These are phyloP conservation scores for Amanita thiersii DNA, from an alignment of 768 basidiomycete species.

Conservation along the genomic window DNA sequence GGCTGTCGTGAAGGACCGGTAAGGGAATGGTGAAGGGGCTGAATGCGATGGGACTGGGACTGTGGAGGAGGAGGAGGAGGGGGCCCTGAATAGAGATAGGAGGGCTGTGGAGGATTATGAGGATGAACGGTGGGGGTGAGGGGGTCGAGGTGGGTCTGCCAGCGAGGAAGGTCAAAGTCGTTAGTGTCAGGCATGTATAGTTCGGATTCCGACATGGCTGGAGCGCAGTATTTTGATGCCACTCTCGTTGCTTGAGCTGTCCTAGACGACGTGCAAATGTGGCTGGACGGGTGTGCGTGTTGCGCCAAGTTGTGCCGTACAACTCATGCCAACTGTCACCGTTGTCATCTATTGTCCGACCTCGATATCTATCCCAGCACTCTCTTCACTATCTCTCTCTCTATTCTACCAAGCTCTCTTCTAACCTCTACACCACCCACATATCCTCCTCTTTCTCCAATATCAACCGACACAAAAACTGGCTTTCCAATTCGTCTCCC, in stretches of 20 bases:
- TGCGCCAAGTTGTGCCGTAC: no score
- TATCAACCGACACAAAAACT: conserved; percentile 34
- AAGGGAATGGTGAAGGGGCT: conserved; percentile 41
- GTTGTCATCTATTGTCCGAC: background rate
- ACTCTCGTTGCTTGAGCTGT: background rate
- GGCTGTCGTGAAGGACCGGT: conserved; percentile 40
- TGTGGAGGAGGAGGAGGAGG: conserved; percentile 42
- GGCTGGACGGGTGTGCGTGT: no score
- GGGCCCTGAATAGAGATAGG: conserved; percentile 47
- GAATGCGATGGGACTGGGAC: conserved; percentile 39
- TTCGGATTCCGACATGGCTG: conserved; percentile 67
- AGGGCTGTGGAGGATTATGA: conserved; percentile 47
- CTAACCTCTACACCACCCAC: conserved; percentile 34
- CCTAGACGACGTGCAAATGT: no score
- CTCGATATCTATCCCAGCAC: background rate
- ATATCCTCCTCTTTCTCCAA: conserved; percentile 56
- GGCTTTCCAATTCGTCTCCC: conserved; percentile 2
- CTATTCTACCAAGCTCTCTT: conserved; percentile 3
- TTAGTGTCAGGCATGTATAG: conserved; percentile 70
- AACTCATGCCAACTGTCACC: background rate
- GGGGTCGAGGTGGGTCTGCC: conserved; percentile 59
- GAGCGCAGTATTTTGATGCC: background rate
- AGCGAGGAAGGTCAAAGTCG: conserved; percentile 79
- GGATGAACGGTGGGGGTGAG: conserved; percentile 33
- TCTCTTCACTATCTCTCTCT: background rate